phyloP scores from a whole-genome alignment of 208 protist genomes.

The Leishmania amazonensis region DNA sequence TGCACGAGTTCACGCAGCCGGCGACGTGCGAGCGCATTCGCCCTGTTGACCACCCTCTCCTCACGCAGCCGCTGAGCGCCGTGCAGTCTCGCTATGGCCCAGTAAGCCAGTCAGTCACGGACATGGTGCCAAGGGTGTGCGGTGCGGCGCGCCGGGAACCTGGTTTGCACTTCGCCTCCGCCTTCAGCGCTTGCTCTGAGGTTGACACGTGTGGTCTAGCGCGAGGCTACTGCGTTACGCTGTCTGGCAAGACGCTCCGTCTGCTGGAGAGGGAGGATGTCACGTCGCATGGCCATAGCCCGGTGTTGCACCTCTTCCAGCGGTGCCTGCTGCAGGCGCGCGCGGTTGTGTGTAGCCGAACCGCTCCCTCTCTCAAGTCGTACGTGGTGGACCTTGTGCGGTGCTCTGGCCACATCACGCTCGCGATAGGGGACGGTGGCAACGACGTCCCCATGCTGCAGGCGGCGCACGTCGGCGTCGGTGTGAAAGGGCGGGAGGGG shows the following conservation, averaged over 20 bases:
- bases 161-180: constrained; percentile 18
- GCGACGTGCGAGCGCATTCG: constrained; percentile 38
- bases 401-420: constrained; percentile 57
- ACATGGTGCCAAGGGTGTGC: constrained; percentile 24
- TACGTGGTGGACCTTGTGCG: constrained; percentile 65
- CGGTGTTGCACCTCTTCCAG: constrained; percentile 47
- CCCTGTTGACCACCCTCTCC: constrained; percentile 42
- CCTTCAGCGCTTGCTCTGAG: constrained; percentile 10
- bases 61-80: constrained; percentile 26
- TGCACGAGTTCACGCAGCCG: constrained; percentile 57
- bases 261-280: constrained; percentile 43
- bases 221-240: constrained; percentile 39
- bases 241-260: constrained; percentile 63
- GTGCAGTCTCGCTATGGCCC: constrained; percentile 21
- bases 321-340: constrained; percentile 50
- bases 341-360: constrained; percentile 77
- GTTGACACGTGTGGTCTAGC: constrained; percentile 18
- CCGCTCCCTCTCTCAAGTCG: constrained; percentile 70
- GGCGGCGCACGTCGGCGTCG: constrained; percentile 88
- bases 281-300: constrained; percentile 24
- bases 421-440: constrained; percentile 94
- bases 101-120: constrained; percentile 14
- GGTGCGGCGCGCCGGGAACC: constrained; percentile 12
- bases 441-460: constrained; percentile 97
- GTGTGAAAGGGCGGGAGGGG: constrained; percentile 91